Evolutionary conservation across 352 stramenopile species (phyloP).

Genomic region (Pythium coloratum): DNA sequence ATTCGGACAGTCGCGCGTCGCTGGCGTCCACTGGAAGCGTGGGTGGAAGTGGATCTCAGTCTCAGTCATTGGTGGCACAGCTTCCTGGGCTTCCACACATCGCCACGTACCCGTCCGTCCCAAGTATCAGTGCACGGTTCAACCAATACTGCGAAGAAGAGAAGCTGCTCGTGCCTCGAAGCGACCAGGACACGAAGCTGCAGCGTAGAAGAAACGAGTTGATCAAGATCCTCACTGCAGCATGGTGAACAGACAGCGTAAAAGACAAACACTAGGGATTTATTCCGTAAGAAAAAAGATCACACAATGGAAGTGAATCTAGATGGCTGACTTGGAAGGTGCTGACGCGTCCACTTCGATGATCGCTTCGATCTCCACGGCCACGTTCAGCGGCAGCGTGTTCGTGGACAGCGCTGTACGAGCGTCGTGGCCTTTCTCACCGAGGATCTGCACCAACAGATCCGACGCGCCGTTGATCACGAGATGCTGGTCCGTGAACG

Average conservation of each 20-base stretch:
- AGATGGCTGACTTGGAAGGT: slow-evolving; percentile 22
- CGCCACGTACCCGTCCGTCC: slow-evolving; percentile 13
- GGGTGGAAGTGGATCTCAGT: not conserved
- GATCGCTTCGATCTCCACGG: slow-evolving; percentile 95
- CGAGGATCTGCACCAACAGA: slow-evolving; percentile 74
- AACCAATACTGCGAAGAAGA: slow-evolving; percentile 15
- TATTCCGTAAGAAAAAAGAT: no score
- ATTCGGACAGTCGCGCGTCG: slow-evolving; percentile 17
- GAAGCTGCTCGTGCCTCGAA: not conserved
- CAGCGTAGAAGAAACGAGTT: slow-evolving; percentile 22
- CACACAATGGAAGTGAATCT: not conserved
- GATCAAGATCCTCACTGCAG: slow-evolving; percentile 21
- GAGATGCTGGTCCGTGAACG: slow-evolving; percentile 77
- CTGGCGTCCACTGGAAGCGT: not conserved
- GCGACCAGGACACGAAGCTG: slow-evolving; percentile 16
- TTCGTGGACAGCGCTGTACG: slow-evolving; percentile 93
- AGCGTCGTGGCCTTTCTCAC: slow-evolving; percentile 67
- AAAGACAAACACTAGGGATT: no score
- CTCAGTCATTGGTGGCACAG: not conserved
- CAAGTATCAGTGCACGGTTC: slow-evolving; percentile 10
- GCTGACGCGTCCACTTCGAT: slow-evolving; percentile 74
- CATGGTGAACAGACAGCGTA: slow-evolving; percentile 7
- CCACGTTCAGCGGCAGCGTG: slow-evolving; percentile 90
- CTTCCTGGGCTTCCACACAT: not conserved
- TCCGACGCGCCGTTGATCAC: slow-evolving; percentile 94